Evolutionary conservation across 2,329 filamentous ascomycete genomes (phyloP).

Genomic region (Neocucurbitaria cava): DNA sequence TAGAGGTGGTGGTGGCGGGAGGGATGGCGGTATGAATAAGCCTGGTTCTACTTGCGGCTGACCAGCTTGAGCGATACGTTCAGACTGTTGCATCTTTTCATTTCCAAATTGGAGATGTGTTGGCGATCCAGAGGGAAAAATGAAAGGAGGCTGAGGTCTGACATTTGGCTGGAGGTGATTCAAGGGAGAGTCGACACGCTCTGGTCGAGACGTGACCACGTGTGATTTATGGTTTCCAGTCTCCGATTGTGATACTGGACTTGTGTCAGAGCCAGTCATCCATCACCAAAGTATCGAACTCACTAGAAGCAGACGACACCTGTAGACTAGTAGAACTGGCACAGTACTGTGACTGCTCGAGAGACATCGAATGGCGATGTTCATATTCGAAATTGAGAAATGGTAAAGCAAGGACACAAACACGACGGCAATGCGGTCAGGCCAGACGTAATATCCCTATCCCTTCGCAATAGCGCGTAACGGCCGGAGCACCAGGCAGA

Average conservation of each 20-base stretch:
- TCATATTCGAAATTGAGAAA: not conserved
- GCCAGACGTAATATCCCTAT: not conserved
- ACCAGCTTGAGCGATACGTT: not conserved
- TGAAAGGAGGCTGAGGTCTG: not conserved
- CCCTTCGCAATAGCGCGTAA: not conserved
- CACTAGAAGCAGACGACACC: not conserved
- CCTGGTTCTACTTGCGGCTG: not conserved
- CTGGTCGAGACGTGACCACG: not conserved
- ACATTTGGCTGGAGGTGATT: not conserved
- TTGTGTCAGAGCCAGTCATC: not conserved
- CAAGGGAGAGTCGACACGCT: not conserved
- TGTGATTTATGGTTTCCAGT: not conserved
- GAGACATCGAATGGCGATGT: not conserved
- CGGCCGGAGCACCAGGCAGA: not conserved
- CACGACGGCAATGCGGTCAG: not conserved
- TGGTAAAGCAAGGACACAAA: not conserved
- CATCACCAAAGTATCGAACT: not conserved
- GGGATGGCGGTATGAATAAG: not conserved
- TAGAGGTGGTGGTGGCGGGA: not conserved
- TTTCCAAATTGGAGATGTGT: not conserved
- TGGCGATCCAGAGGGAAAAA: not conserved
- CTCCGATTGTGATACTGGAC: not conserved
- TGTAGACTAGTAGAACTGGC: not conserved
- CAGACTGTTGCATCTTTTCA: not conserved
- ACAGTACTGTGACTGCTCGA: not conserved